Percentiles rank a stretch among this genome's conserved stretches.
Evolutionary conservation across 345 rosid species (phyloP).

Genomic region (Pelargonium nanum): DNA sequence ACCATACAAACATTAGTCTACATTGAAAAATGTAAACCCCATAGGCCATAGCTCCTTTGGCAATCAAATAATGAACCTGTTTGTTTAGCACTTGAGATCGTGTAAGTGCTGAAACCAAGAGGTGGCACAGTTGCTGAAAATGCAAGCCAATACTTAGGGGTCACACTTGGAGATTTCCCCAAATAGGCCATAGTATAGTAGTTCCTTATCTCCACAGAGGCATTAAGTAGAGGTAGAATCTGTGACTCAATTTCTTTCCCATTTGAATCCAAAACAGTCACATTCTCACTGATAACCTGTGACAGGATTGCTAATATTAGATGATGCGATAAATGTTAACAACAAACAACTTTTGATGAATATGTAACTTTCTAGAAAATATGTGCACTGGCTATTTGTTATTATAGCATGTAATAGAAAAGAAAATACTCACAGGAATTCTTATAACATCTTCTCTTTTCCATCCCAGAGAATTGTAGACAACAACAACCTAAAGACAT

Average conservation of each 20-base stretch:
- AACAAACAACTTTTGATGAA: too few relatives aligned
- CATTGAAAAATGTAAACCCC: background rate
- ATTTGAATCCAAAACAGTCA: conserved; percentile 59
- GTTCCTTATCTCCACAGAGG: conserved; percentile 43
- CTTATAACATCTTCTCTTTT: conserved; percentile 70
- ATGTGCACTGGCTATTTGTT: too few relatives aligned
- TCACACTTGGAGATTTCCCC: conserved; percentile 41
- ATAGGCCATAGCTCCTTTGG: background rate
- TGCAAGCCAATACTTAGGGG: conserved; percentile 80
- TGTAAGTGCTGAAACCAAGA: conserved; percentile 81
- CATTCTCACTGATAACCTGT: conserved; percentile 56
- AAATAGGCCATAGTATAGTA: conserved; percentile 68
- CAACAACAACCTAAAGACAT: conserved; percentile 45
- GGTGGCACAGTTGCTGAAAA: conserved; percentile 75
- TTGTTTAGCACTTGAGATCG: conserved; percentile 45
- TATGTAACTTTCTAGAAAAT: too few relatives aligned
- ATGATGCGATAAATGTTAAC: background rate
- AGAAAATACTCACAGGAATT: conserved; percentile 63
- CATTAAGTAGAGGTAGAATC: conserved; percentile 58
- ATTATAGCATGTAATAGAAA: too few relatives aligned
- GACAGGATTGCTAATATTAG: conserved; percentile 12
- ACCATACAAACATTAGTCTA: background rate
- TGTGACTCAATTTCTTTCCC: conserved; percentile 80
- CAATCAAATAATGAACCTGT: conserved; percentile 32
- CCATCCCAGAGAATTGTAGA: conserved; percentile 96